Base-by-base conservation (phyloP, 2,329 filamentous ascomycete species). In the Chaetomium globosum region DNA sequence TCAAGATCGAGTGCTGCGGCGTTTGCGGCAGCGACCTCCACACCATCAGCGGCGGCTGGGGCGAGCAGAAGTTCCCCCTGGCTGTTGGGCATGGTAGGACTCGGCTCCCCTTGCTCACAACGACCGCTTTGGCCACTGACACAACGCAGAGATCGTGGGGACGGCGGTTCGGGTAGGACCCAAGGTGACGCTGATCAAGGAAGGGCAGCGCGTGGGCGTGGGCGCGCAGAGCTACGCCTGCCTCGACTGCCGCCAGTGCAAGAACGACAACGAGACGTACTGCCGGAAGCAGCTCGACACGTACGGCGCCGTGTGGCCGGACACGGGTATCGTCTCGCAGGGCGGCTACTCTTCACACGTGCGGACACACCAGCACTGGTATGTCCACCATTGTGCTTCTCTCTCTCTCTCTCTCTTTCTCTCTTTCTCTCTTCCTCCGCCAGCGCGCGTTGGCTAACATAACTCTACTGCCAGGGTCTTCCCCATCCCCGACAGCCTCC, bases 1-100 rank as follows among this genome's bases (percentile, higher is more conserved):
- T 97, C 78, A 90, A 93, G 81, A 89, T 97, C 73, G 88, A 93
- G 70, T 88, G 86, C 75, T 94, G 91, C 74, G 90, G 91, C 74
- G 83, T 92, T 61, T 92, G 89, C 75, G 86, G 88, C 71, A 89
- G 85, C 70, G 89, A 92, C 74, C 80, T 90, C 56, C 89, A 91
- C 78, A 91, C 87, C 66, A 83, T 91, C 74, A 86, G 77, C 73
- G 87, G 87, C 68, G 87, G 88, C 67, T 91, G 88, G 88, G 87
- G 86, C 65, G 80, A 78, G 43, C 85, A 87, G 69, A 79, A 83
- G 49, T 87, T 85, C 61, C 87, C 87, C 54, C 81, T 89, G 53
- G 85, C 86, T 65, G 88, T 90, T 72, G 89, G 88, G 66, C 88
- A 91, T 77, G 84, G 86, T 79, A 76, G 81, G 72, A 26, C 28